Evolutionary conservation across 768 basidiomycete species (phyloP).

Genomic region (button mushroom (Agaricus bisporus)): DNA sequence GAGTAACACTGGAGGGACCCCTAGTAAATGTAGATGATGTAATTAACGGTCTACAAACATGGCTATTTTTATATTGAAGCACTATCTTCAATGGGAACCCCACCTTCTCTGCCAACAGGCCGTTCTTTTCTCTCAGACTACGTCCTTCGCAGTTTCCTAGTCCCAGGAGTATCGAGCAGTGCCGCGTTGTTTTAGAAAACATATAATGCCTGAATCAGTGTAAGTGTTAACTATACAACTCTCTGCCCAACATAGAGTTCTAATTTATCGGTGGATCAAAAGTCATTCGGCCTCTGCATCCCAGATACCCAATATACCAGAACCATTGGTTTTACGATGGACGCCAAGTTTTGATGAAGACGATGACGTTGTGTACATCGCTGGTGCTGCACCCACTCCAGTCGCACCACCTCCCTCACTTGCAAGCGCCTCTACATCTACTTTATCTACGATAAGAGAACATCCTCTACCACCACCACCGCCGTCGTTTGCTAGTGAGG

Average conservation of each 20-base stretch:
- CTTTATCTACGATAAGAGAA: neutral
- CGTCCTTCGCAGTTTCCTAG: neutral
- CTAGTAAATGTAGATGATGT: too few relatives aligned
- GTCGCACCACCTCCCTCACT: neutral
- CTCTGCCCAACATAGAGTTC: neutral
- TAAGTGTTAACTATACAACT: neutral
- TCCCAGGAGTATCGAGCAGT: too few relatives aligned
- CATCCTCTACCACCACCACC: neutral
- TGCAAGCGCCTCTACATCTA: neutral
- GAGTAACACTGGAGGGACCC: too few relatives aligned
- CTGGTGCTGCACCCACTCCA: slow-evolving; percentile 1
- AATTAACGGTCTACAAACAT: neutral
- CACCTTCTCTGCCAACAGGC: neutral
- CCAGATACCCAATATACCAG: slow-evolving; percentile 8
- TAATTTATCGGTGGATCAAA: neutral
- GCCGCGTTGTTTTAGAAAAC: neutral
- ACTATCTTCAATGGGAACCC: neutral
- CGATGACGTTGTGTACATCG: slow-evolving; percentile 8
- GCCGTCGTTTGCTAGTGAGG: neutral
- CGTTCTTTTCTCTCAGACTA: neutral
- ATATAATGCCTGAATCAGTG: neutral
- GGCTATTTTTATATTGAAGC: neutral
- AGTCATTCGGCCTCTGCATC: neutral
- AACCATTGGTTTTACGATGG: slow-evolving; percentile 6
- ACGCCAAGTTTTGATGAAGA: slow-evolving; percentile 6